phyloP scores from a whole-genome alignment of 2,329 filamentous ascomycete species.

The Colletotrichum lentis region DNA sequence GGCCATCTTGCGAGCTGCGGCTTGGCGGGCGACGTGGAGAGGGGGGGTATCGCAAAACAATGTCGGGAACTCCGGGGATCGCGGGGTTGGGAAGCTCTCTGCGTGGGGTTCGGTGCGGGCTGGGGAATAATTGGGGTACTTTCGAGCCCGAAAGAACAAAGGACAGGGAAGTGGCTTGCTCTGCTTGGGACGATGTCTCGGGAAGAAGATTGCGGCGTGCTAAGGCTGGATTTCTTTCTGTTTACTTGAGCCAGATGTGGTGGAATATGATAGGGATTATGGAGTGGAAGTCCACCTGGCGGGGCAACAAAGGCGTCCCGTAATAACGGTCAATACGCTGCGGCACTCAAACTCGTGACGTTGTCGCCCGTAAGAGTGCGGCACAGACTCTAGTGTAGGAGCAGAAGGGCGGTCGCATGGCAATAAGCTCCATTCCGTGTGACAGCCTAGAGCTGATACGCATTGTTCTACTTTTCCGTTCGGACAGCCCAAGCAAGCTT shows the following conservation, averaged over 20 bases:
- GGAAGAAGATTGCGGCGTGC: not conserved
- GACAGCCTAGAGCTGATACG: conserved; percentile 21
- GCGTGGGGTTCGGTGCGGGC: conserved; percentile 34
- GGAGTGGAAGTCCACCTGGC: conserved; percentile 15
- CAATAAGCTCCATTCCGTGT: conserved; percentile 28
- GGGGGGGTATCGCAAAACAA: not conserved
- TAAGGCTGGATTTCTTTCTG: not conserved
- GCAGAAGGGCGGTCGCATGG: not conserved
- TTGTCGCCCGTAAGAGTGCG: conserved; percentile 18
- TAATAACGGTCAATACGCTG: conserved; percentile 15
- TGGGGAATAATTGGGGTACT: conserved; percentile 10
- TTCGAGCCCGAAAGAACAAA: not conserved
- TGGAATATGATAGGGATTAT: not conserved
- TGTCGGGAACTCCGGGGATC: conserved; percentile 9
- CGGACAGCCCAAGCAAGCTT: conserved; percentile 14
- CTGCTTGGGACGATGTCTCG: not conserved
- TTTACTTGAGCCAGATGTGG: not conserved
- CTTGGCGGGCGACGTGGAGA: not conserved
- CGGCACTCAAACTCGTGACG: conserved; percentile 20
- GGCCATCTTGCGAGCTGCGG: conserved; percentile 43
- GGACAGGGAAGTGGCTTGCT: not conserved
- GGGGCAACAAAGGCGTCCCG: conserved; percentile 11
- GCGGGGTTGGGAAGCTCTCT: conserved; percentile 18
- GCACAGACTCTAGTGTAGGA: conserved; percentile 29
- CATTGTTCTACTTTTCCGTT: conserved; percentile 12